Percentiles rank a stretch among this genome's conserved stretches.
Evolutionary conservation across 371 early-diverging fungal genomes (phyloP).

Genomic region (Umbelopsis sp.): DNA sequence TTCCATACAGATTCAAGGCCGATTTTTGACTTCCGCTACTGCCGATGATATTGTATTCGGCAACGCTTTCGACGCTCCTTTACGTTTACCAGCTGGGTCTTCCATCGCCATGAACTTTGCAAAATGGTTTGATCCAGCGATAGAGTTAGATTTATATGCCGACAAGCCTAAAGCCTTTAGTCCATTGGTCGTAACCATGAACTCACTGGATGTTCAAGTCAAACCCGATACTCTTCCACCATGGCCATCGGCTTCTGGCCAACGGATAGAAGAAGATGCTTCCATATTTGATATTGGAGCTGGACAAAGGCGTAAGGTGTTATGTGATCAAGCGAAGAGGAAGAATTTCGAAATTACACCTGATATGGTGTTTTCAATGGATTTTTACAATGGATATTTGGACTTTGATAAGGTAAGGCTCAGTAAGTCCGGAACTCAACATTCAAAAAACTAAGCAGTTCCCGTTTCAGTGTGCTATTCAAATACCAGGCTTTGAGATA

Average conservation of each 20-base stretch:
- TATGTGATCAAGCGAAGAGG: slow-evolving; percentile 35
- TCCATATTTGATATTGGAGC: slow-evolving; percentile 25
- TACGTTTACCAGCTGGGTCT: slow-evolving; percentile 72
- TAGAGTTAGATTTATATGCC: slow-evolving; percentile 72
- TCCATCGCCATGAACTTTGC: slow-evolving; percentile 77
- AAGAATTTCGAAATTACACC: slow-evolving; percentile 39
- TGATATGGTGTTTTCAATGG: slow-evolving; percentile 63
- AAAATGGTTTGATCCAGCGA: slow-evolving; percentile 79
- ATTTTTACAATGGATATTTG: slow-evolving; percentile 71
- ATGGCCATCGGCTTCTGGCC: slow-evolving; percentile 48
- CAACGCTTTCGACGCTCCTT: slow-evolving; percentile 73
- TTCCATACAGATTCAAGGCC: slow-evolving; percentile 71
- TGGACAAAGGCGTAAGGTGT: slow-evolving; percentile 43
- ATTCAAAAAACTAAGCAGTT: too few relatives aligned
- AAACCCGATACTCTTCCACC: slow-evolving; percentile 25
- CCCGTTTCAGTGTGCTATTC: slow-evolving; percentile 34
- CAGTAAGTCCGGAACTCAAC: background rate
- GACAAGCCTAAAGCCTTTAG: slow-evolving; percentile 78
- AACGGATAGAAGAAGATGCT: slow-evolving; percentile 45
- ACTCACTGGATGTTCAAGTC: slow-evolving; percentile 57
- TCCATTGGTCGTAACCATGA: slow-evolving; percentile 77
- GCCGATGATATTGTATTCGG: slow-evolving; percentile 80
- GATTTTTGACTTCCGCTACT: slow-evolving; percentile 67
- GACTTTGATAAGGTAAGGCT: slow-evolving; percentile 54
- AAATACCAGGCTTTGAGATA: slow-evolving; percentile 66